These are phyloP conservation scores for Fonsecaea nubica DNA, from an alignment of 2,329 filamentous ascomycete genomes.

Conservation along the genomic window DNA sequence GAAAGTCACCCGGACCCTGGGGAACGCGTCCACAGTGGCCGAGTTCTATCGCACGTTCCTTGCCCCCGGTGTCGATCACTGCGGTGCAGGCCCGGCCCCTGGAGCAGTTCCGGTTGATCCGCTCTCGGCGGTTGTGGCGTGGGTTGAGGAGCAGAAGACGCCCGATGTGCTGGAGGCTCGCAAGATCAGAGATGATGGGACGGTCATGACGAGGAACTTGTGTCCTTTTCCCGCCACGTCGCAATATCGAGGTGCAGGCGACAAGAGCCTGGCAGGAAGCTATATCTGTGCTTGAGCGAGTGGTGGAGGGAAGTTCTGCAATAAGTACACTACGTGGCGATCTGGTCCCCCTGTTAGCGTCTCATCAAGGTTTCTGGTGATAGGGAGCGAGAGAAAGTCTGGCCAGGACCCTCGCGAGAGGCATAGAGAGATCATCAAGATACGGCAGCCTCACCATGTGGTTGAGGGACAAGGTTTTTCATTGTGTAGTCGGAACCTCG, in stretches of 20 bases:
- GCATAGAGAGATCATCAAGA: too few species aligned
- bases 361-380: neutral
- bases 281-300: conserved; percentile 7
- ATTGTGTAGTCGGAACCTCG: too few species aligned
- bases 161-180: conserved; percentile 9
- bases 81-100: conserved; percentile 7
- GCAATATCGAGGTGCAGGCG: neutral
- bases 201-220: conserved; percentile 6
- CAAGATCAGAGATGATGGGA: neutral
- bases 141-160: conserved; percentile 6
- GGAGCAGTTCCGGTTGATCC: conserved; percentile 10
- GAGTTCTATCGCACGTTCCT: conserved; percentile 19
- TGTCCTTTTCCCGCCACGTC: conserved; percentile 9
- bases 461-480: too few species aligned
- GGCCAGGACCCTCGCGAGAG: too few species aligned
- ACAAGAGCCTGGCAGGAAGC: neutral
- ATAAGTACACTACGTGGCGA: neutral
- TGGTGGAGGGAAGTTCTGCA: neutral
- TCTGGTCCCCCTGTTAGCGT: conserved; percentile 6
- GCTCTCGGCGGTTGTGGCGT: conserved; percentile 10
- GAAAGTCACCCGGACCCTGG: neutral
- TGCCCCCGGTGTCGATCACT: conserved; percentile 11
- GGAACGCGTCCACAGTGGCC: neutral
- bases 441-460: too few species aligned
- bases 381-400: too few species aligned